phyloP scores from a whole-genome alignment of 192 early-diverging fungal genomes.

The Haplosporangium gracile region DNA sequence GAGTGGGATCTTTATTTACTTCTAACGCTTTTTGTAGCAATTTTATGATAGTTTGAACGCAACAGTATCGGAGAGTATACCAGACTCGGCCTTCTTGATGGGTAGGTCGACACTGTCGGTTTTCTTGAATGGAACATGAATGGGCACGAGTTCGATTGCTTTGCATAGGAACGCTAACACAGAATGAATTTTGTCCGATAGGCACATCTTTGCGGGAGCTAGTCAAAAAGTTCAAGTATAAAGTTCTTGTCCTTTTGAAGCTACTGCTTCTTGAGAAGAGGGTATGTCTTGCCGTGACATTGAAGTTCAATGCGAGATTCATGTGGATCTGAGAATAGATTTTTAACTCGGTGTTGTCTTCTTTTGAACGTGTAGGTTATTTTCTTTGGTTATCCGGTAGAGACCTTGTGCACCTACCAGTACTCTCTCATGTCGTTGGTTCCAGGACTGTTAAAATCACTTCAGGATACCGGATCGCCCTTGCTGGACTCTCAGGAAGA shows the following conservation, averaged over 20 bases:
- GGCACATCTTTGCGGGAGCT: slow-evolving; percentile 80
- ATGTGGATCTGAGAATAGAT: neutral
- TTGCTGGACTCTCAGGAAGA: slow-evolving; percentile 59
- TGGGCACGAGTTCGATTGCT: neutral
- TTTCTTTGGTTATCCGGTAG: slow-evolving; percentile 88
- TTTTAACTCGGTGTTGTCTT: neutral
- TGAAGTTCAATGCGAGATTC: neutral
- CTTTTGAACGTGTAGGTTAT: slow-evolving; percentile 62
- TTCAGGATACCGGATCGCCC: slow-evolving; percentile 65
- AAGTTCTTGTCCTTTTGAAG: slow-evolving; percentile 82
- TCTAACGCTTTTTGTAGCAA: slow-evolving; percentile 58
- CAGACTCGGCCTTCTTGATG: slow-evolving; percentile 77
- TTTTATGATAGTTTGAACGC: slow-evolving; percentile 71
- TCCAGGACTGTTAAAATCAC: slow-evolving; percentile 66
- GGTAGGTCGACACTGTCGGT: slow-evolving; percentile 52
- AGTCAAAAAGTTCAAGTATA: slow-evolving; percentile 79
- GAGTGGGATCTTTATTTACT: neutral
- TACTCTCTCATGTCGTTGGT: slow-evolving; percentile 82
- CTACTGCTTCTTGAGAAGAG: slow-evolving; percentile 81
- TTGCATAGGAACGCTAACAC: neutral
- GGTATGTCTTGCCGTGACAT: slow-evolving; percentile 43
- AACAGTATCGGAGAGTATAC: slow-evolving; percentile 66
- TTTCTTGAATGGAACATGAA: neutral
- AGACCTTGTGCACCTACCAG: slow-evolving; percentile 82
- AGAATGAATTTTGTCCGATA: slow-evolving; percentile 12